Percentiles rank a stretch among this genome's conserved stretches.
phyloP scores from a whole-genome alignment of 2,329 filamentous ascomycete species.

The Westerdykella sp. region DNA sequence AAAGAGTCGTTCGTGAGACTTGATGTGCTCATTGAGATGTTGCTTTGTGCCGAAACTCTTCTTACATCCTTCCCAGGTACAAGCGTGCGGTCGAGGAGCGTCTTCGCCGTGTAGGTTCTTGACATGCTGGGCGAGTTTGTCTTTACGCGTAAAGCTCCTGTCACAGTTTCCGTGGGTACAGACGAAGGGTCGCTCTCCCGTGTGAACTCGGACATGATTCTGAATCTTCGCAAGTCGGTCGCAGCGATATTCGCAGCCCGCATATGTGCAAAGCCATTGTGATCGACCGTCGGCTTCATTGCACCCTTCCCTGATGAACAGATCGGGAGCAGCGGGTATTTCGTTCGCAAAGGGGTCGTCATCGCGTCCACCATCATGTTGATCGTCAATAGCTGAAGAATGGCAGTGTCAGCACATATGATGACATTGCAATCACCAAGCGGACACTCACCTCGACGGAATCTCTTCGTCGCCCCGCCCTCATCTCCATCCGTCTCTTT shows the following conservation, averaged over 20 bases:
- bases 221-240: slow-evolving; percentile 60
- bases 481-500: slow-evolving; percentile 10
- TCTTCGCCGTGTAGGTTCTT: slow-evolving; percentile 68
- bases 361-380: not conserved
- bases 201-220: slow-evolving; percentile 72
- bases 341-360: not conserved
- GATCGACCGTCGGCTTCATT: slow-evolving; percentile 28
- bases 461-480: slow-evolving; percentile 17
- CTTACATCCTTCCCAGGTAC: slow-evolving; percentile 64
- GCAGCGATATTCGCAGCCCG: slow-evolving; percentile 72
- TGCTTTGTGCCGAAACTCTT: slow-evolving; percentile 79
- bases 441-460: slow-evolving; percentile 18
- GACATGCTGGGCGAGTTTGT: slow-evolving; percentile 79
- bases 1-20: slow-evolving; percentile 72
- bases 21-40: slow-evolving; percentile 67
- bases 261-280: slow-evolving; percentile 65
- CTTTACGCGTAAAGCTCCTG: slow-evolving; percentile 80
- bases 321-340: not conserved
- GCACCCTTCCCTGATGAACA: slow-evolving; percentile 24
- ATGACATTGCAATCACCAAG: slow-evolving; percentile 3
- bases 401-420: not conserved
- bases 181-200: slow-evolving; percentile 71
- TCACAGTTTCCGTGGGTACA: slow-evolving; percentile 66
- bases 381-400: not conserved
- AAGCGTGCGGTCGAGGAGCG: slow-evolving; percentile 60